Base-by-base conservation (phyloP, 2,329 filamentous ascomycete genomes). In the Pestalotiopsis sp. region DNA sequence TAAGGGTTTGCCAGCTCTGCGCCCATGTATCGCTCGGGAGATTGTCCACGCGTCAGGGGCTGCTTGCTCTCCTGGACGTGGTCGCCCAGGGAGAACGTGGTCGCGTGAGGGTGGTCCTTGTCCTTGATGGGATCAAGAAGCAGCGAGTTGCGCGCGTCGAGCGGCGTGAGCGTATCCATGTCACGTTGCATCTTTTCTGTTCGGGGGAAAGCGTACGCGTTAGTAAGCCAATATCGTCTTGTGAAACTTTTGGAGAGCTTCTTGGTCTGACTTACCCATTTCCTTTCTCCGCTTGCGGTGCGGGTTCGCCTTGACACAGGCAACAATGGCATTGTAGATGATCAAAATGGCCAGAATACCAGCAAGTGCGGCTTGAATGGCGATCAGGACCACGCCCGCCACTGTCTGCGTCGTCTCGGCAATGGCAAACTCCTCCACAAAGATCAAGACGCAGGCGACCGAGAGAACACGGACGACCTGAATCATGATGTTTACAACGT, bases 401-500 rank as follows among this genome's bases (percentile, higher is more conserved):
- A 98, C 88, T 0, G 96, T 98, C 83, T 98, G 94, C 10, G 95
- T 98, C 10, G 94, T 97, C 79, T 98, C 91, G 5, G 90, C 87
- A 73, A 99, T 91, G 67, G 92, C 93, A 66, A 99, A 89, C 81
- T 98, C 91, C 77, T 98, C 92, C 35, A 98, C 95, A 74, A 98
- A 99, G 64, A 98, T 85, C 71, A 99, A 82, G 73, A 98, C 93
- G 81, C 94, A 97, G 66, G 89, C 86, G 6, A 98, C 92, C 0
- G 95, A 98, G 64, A 98, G 82, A 13, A 97, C 92, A 57, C 96
- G 92, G 20, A 98, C 94, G 48, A 92, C 85, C 79, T 97, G 94
- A 74, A 98, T 98, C 75, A 89, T 84, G 75, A 97, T 94, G 82
- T 98, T 98, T 85, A 99, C 94, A 80, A 96, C 89, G 81, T 97